Conservation (phyloP, 441 rosid species). For the Adansonia gregorii region DNA sequence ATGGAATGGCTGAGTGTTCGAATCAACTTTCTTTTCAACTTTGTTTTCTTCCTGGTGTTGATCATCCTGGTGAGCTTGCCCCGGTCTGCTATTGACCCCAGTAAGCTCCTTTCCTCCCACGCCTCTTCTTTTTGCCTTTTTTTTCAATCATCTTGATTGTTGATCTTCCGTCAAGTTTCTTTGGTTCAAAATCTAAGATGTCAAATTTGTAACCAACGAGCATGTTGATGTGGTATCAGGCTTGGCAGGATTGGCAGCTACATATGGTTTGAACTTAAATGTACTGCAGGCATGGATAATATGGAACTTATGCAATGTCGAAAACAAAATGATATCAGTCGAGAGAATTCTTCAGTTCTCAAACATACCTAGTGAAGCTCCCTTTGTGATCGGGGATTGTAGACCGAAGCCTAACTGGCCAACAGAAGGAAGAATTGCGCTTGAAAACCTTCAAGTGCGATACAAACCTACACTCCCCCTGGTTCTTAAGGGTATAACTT, state of each 20-base stretch:
- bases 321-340: conserved; percentile 77
- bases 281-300: conserved; percentile 75
- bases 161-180: neutral
- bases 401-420: conserved; percentile 63
- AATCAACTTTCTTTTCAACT: conserved; percentile 67
- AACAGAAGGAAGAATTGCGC: conserved; percentile 47
- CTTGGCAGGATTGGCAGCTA: conserved; percentile 55
- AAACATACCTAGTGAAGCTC: conserved; percentile 59
- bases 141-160: neutral
- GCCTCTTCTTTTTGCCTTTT: neutral
- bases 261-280: conserved; percentile 65
- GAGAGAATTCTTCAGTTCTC: conserved; percentile 67
- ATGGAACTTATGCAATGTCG: conserved; percentile 72
- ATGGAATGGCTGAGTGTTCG: conserved; percentile 73
- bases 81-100: conserved; percentile 53
- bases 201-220: neutral
- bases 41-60: conserved; percentile 60
- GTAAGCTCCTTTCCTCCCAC: conserved; percentile 43
- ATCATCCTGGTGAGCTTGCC: conserved; percentile 64
- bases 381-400: conserved; percentile 42
- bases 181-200: neutral
- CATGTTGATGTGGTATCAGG: conserved; percentile 39
- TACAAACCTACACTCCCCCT: conserved; percentile 60
- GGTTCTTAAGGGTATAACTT: conserved; percentile 63
- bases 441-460: conserved; percentile 51